Conservation (phyloP, 2,329 filamentous ascomycete species). For the Cordyceps farinosa region DNA sequence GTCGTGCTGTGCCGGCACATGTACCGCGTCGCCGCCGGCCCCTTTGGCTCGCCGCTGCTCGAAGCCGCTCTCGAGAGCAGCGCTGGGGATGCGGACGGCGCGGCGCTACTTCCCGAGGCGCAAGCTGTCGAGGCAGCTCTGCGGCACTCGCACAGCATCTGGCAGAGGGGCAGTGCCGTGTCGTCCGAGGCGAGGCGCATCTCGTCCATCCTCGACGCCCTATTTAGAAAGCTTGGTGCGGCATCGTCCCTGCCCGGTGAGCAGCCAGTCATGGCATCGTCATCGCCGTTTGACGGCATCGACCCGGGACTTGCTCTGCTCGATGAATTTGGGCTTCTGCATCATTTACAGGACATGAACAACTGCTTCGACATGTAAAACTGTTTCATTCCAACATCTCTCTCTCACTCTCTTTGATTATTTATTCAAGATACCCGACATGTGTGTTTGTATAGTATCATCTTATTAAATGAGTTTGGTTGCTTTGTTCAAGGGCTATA, state of each 20-base stretch:
- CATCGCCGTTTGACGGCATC: constrained; percentile 5
- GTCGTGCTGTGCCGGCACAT: constrained; percentile 15
- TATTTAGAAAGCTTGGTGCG: background rate
- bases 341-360: constrained; percentile 19
- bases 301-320: constrained; percentile 10
- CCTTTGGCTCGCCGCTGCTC: constrained; percentile 11
- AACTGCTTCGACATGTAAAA: constrained; percentile 14
- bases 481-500: background rate
- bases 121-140: constrained; percentile 8
- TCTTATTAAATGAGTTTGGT: background rate
- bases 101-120: background rate
- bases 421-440: constrained; percentile 1
- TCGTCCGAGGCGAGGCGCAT: constrained; percentile 10
- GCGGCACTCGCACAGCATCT: constrained; percentile 8
- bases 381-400: background rate
- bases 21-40: constrained; percentile 9
- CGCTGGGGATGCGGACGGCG: background rate
- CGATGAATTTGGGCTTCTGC: constrained; percentile 13
- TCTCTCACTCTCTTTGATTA: background rate
- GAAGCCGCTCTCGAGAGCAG: background rate
- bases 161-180: background rate
- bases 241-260: background rate
- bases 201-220: constrained; percentile 4
- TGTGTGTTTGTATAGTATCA: background rate
- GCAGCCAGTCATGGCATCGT: background rate